Percentiles rank a stretch among this genome's conserved stretches.
Evolutionary conservation across 495 filamentous ascomycete genomes (phyloP).

Genomic region (Letharia lupina): DNA sequence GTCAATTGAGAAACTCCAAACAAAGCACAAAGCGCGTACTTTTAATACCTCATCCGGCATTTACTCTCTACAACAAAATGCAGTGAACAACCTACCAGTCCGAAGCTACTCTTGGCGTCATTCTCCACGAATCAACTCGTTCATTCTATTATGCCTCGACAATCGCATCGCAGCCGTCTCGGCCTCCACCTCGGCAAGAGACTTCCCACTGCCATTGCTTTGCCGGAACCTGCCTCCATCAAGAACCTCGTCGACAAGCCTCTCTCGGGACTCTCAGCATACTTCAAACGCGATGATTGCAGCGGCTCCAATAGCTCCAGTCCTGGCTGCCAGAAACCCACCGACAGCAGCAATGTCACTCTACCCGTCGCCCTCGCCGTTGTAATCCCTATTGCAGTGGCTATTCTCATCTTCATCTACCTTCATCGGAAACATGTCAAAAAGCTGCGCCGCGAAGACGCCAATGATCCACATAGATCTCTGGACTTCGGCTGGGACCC

Average conservation of each 20-base stretch:
- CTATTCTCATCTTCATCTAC: constrained; percentile 58
- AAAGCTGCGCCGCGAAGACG: constrained; percentile 70
- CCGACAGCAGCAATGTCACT: constrained; percentile 49
- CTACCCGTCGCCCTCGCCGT: constrained; percentile 73
- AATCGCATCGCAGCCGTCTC: constrained; percentile 16
- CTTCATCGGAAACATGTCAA: constrained; percentile 70
- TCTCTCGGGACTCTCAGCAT: constrained; percentile 3
- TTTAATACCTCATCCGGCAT: not conserved
- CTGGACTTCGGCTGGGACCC: constrained; percentile 79
- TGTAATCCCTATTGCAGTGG: constrained; percentile 64
- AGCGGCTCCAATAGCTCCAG: constrained; percentile 10
- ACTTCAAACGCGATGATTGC: constrained; percentile 15
- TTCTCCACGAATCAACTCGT: not conserved
- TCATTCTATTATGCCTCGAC: constrained; percentile 16
- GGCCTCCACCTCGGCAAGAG: constrained; percentile 14
- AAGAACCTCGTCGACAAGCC: constrained; percentile 12
- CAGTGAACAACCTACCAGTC: not conserved
- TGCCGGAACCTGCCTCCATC: constrained; percentile 8
- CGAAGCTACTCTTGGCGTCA: not conserved
- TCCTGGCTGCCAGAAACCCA: constrained; percentile 45
- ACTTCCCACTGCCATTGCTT: constrained; percentile 4
- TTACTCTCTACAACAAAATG: not conserved
- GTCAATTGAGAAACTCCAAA: not conserved
- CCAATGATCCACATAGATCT: constrained; percentile 79
- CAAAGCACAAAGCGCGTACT: constrained; percentile 7